Conservation (phyloP, 1,284 basidiomycete genomes). For the Ustilago esculenta region DNA sequence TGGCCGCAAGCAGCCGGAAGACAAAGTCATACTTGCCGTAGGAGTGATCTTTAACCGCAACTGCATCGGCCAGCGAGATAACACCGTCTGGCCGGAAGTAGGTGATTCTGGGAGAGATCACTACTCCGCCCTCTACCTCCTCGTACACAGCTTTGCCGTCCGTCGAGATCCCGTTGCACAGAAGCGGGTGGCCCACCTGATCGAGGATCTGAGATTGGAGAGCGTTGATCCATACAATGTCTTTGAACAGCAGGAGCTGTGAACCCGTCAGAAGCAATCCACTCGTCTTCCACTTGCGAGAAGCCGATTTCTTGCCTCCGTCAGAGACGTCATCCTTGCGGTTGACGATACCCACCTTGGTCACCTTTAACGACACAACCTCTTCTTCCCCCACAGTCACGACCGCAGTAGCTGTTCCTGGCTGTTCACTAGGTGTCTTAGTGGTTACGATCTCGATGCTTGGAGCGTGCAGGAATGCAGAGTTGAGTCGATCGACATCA, state of each 20-base stretch:
- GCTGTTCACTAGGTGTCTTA: conserved; percentile 16
- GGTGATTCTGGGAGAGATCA: conserved; percentile 71
- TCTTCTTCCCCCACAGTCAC: conserved; percentile 21
- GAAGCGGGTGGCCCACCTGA: conserved; percentile 47
- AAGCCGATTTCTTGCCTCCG: conserved; percentile 78
- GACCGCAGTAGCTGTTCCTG: conserved; percentile 6
- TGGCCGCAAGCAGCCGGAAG: conserved; percentile 77
- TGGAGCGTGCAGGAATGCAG: conserved; percentile 53
- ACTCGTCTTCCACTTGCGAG: conserved; percentile 88
- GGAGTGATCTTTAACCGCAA: conserved; percentile 58
- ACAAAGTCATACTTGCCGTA: conserved; percentile 74
- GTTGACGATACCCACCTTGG: conserved; percentile 82
- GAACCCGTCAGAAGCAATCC: conserved; percentile 87
- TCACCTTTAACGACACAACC: conserved; percentile 74
- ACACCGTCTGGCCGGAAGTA: conserved; percentile 87
- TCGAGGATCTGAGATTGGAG: conserved; percentile 72
- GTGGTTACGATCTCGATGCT: conserved; percentile 60
- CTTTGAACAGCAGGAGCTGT: conserved; percentile 91
- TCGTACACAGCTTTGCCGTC: conserved; percentile 10
- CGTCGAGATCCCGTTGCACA: conserved; percentile 41
- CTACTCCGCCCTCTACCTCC: conserved; percentile 56
- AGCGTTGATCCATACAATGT: conserved; percentile 75
- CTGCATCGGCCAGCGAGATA: conserved; percentile 73
- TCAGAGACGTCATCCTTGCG: conserved; percentile 79
- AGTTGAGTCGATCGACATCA: conserved; percentile 44